Evolutionary conservation across 2,329 filamentous ascomycete genomes (phyloP).

Genomic region (Claviceps spartinae): DNA sequence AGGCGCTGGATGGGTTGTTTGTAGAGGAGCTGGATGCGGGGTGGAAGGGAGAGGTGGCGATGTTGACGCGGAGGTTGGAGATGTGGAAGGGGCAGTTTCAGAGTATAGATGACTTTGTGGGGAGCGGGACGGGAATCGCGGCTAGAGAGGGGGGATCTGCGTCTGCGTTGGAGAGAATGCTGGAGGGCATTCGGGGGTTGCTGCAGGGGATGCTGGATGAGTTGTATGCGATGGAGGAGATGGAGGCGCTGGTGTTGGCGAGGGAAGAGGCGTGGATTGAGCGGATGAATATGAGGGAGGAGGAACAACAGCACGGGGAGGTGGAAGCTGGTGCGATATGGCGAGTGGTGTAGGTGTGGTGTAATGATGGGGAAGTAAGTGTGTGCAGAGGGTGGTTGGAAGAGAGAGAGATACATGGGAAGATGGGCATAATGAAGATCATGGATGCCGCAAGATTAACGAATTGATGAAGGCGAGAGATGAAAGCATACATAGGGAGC

Average conservation of each 20-base stretch:
- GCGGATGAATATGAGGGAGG: conserved; percentile 32
- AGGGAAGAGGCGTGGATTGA: conserved; percentile 47
- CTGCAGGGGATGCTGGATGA: conserved; percentile 49
- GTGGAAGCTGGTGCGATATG: conserved; percentile 34
- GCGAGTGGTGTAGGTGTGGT: conserved; percentile 21
- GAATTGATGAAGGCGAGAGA: no score
- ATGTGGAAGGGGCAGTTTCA: conserved; percentile 36
- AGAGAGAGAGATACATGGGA: no score
- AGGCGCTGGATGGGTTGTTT: conserved; percentile 27
- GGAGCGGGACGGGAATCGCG: conserved; percentile 15
- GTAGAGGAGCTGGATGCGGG: conserved; percentile 38
- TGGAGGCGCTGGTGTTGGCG: conserved; percentile 42
- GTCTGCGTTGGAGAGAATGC: conserved; percentile 31
- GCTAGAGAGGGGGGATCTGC: conserved; percentile 2
- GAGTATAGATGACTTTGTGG: conserved; percentile 19
- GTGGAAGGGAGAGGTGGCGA: conserved; percentile 46
- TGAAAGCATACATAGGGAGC: no score
- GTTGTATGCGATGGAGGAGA: conserved; percentile 45
- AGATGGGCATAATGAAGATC: no score
- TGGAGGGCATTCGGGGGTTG: conserved; percentile 33
- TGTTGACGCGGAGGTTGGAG: conserved; percentile 40
- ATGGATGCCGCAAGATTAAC: no score
- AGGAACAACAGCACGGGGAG: conserved; percentile 21
- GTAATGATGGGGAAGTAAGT: no score
- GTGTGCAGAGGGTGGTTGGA: no score